Evolutionary conservation across 2,329 filamentous ascomycete genomes (phyloP).

Genomic region (Penicillium sp.): DNA sequence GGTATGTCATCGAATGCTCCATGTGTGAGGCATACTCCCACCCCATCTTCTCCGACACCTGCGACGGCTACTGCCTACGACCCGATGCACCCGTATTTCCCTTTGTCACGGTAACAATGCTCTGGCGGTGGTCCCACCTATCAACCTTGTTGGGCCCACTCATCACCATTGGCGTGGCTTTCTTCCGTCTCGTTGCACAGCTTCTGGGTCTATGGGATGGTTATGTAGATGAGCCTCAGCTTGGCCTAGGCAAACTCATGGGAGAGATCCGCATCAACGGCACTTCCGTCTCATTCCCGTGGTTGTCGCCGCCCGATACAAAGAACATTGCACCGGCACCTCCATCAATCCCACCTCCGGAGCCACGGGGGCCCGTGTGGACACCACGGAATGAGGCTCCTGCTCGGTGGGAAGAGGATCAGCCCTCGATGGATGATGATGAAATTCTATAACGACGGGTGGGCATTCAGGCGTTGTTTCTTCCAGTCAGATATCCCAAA

Average conservation of each 20-base stretch:
- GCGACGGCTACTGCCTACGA: slow-evolving; percentile 51
- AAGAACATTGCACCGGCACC: slow-evolving; percentile 10
- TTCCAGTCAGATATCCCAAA: neutral
- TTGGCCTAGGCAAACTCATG: slow-evolving; percentile 20
- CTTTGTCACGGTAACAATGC: slow-evolving; percentile 55
- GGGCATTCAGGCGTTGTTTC: slow-evolving; percentile 1
- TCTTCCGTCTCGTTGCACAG: slow-evolving; percentile 33
- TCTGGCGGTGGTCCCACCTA: slow-evolving; percentile 48
- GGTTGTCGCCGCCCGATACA: slow-evolving; percentile 15
- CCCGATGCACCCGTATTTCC: slow-evolving; percentile 55
- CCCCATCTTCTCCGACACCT: slow-evolving; percentile 47
- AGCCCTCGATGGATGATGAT: slow-evolving; percentile 33
- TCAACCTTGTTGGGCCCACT: slow-evolving; percentile 30
- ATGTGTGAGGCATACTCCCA: slow-evolving; percentile 55
- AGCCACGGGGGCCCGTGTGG: slow-evolving; percentile 14
- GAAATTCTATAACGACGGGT: slow-evolving; percentile 25
- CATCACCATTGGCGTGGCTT: slow-evolving; percentile 29
- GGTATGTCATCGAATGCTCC: slow-evolving; percentile 50
- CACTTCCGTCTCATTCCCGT: slow-evolving; percentile 23
- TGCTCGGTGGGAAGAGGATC: slow-evolving; percentile 13
- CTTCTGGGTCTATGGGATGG: slow-evolving; percentile 43
- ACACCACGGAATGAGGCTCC: slow-evolving; percentile 10
- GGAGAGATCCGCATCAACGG: slow-evolving; percentile 33
- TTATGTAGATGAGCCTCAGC: slow-evolving; percentile 36
- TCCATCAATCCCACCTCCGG: slow-evolving; percentile 1